A percentile compares a stretch with the other conserved stretches of the same genome.
Evolutionary conservation across 2,329 filamentous ascomycete species (phyloP).

Genomic region (Sordariomycetes sp.): DNA sequence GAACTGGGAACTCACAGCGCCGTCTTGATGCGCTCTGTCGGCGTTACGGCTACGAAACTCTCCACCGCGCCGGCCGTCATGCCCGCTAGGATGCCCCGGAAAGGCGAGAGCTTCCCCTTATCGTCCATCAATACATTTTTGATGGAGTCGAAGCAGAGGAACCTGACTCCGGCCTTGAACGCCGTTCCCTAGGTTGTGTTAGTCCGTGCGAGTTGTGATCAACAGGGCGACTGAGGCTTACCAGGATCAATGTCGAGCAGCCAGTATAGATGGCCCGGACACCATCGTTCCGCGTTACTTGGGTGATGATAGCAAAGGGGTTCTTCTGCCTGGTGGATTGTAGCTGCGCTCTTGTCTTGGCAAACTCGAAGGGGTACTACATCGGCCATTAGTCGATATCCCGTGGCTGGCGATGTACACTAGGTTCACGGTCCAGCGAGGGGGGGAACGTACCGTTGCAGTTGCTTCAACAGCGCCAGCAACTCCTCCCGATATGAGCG

Average conservation of each 20-base stretch:
- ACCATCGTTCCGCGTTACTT: slow-evolving; percentile 46
- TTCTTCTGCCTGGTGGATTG: slow-evolving; percentile 31
- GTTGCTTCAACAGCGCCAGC: slow-evolving; percentile 43
- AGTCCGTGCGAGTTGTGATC: background rate
- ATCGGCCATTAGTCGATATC: background rate
- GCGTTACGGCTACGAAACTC: slow-evolving; percentile 54
- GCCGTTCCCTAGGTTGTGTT: slow-evolving; percentile 33
- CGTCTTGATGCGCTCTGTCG: slow-evolving; percentile 59
- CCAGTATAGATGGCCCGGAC: slow-evolving; percentile 50
- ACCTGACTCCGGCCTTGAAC: slow-evolving; percentile 55
- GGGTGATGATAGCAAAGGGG: slow-evolving; percentile 43
- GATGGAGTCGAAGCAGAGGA: slow-evolving; percentile 56
- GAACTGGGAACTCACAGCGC: slow-evolving; percentile 29
- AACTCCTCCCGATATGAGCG: slow-evolving; percentile 35
- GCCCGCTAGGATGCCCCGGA: slow-evolving; percentile 49
- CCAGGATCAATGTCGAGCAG: slow-evolving; percentile 45
- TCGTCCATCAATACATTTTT: slow-evolving; percentile 45
- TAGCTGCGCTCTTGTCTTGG: slow-evolving; percentile 55
- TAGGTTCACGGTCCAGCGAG: background rate
- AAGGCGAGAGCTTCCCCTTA: slow-evolving; percentile 43
- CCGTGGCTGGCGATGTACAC: background rate
- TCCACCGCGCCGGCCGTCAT: slow-evolving; percentile 54
- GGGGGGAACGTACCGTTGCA: slow-evolving; percentile 24
- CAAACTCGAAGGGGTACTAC: slow-evolving; percentile 56
- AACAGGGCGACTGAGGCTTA: slow-evolving; percentile 7